Base-by-base conservation (phyloP, 345 rosid species). In the Aegle marmelos region DNA sequence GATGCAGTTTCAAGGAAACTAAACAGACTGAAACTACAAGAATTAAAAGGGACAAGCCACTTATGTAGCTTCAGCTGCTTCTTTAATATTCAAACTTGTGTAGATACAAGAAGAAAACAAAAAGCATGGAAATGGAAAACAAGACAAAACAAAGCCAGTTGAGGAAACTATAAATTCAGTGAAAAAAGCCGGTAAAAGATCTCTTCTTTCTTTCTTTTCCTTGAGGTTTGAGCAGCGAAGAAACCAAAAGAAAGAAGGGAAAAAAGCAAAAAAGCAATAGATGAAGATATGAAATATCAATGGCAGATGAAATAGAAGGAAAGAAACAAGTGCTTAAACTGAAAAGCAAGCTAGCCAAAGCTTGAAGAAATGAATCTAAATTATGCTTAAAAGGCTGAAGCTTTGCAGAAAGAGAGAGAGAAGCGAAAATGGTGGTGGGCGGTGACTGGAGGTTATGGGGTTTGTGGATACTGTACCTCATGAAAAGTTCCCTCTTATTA, bases 381-480 rank as follows among this genome's bases (percentile, higher is more conserved):
- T 66, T 60, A 64, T 50, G 78, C 82, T 76, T 68, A 2, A 65
- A 53, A 53, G 22, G 57, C 2, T 48, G 56, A 70, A 68, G 17
- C 72, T 60, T 53, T 41, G 64, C 28, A 27, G 63, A 72, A 56
- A 72, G 34, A 77, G 64, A 68, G 31, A 33, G 58, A 34, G 28
- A 79, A 74, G 73, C 39, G 31, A 14, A 45, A 79, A 79, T 81
- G 81, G 87, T 85, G 89, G 85, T 78, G 78, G 53, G 60, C 65
- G 84, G 77, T 85, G 87, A 88, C 88, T 87, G 91, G 89, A 79
- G 84, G 78, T 33, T 67, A 78, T 76, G 87, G 84, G 75, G 76
- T 34, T 75, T 73, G 73, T 80, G 76, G 86, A 88, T 82, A 45
- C 89, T 87, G 87, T 85, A 84, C 80, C 76, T 81, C 61, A 64